Evolutionary conservation across 768 basidiomycete species (phyloP), one percentile per base, ranked within the genome.

Genomic region (Erythrobasidium yunnanense): DNA sequence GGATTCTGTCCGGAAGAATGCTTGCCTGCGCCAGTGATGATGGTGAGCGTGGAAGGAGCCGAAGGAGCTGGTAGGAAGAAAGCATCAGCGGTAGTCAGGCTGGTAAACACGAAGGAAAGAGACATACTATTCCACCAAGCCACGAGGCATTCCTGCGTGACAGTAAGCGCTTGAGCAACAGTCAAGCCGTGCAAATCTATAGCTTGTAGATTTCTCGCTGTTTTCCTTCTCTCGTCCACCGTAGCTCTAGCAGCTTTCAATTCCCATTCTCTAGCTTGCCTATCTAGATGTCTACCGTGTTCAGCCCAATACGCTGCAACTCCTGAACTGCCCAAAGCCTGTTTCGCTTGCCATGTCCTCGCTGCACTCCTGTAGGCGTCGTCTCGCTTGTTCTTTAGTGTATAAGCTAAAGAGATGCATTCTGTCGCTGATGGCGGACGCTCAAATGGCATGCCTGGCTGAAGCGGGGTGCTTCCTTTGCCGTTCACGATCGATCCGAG

Each of bases 231-330:
- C 47, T 72, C 68, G 13, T 70, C 65, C 1, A 78, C 75, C 13
- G 75, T 66, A 54, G 74, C 73, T 33, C 74, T 70, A 1, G 77
- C 76, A 18, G 75, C 77, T 35, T 73, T 49, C 33, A 77, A 67
- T 52, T 75, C 75, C 78, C 77, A 78, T 55, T 69, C 56, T 45
- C 72, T 68, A 18, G 74, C 72, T 45, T 70, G 54, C n/a, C 70
- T 52, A 15, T 70, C 74, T 20, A 74, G 71, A 25, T 71, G 68
- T 34, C 76, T 27, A 17, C 76, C 78, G 66, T 77, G 71, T 2
- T 70, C 60, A 1, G 77, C 76, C 70, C 77, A 77, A 52, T 75
- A 75, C 4, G 75, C 74, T 2, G 77, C 75, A 0, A 76, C 75
- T 0, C 71, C 69, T 5, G 69, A 55, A 50, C 66, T 70, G 30